phyloP scores from a whole-genome alignment of 805 yeast species.

The Candida chilensis region DNA sequence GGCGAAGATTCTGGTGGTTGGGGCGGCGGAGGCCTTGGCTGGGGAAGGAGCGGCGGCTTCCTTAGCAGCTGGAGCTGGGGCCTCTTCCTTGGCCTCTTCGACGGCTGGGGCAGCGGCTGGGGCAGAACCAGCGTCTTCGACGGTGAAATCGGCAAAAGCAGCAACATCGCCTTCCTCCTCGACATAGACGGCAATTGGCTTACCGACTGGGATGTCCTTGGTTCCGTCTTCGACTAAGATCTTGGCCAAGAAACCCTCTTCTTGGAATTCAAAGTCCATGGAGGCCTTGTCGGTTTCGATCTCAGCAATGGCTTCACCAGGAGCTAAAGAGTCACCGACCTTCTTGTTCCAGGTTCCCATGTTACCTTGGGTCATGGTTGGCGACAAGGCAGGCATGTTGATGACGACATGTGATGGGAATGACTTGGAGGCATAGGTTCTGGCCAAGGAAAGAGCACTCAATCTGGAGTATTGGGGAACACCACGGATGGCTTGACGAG shows the following conservation, averaged over 20 bases:
- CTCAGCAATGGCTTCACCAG: constrained; percentile 95
- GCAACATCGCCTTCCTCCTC: constrained; percentile 78
- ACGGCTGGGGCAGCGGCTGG: constrained; percentile 33
- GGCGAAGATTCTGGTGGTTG: constrained; percentile 71
- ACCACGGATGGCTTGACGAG: constrained; percentile 11
- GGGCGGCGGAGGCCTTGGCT: constrained; percentile 25
- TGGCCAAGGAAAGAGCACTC: constrained; percentile 7
- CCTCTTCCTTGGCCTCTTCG: constrained; percentile 19
- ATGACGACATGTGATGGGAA: constrained; percentile 84
- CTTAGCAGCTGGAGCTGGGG: constrained; percentile 13
- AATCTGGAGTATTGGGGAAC: constrained; percentile 7
- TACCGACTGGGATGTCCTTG: constrained; percentile 86
- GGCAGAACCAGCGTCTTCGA: constrained; percentile 64
- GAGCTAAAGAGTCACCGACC: constrained; percentile 78
- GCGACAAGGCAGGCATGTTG: constrained; percentile 98
- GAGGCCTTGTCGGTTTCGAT: constrained; percentile 97
- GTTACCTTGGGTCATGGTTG: constrained; percentile 97
- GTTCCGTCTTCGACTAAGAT: constrained; percentile 77
- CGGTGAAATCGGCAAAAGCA: constrained; percentile 81
- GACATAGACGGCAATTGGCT: constrained; percentile 95
- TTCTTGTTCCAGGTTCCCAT: constrained; percentile 84
- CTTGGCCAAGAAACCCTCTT: constrained; percentile 89
- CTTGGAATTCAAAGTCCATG: constrained; percentile 98
- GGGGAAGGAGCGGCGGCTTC: constrained; percentile 17
- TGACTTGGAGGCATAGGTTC: constrained; percentile 7